Base-by-base conservation (phyloP, 495 filamentous ascomycete genomes). In the Podospora fimiseda region DNA sequence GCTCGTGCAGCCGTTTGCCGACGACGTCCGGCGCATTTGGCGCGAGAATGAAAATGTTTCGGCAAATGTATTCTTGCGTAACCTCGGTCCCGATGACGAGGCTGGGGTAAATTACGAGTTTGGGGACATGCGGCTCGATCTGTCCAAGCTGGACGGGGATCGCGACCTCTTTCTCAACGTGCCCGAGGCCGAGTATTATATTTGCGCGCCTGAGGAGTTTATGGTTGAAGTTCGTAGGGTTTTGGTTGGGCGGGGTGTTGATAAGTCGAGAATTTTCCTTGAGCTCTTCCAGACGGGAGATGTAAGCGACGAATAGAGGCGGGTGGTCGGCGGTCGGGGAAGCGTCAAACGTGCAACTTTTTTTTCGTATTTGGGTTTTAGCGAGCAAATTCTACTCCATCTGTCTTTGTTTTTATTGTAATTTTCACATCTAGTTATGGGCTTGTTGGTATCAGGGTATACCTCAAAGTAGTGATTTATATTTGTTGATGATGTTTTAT, bases 201-300 rank as follows among this genome's bases (percentile, higher is more conserved):
- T 88, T 39, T 89, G 85, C 51, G 87, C 85, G 1, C 85, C 86
- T 0, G 73, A 72, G 37, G 48, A 56, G 5, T 89, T 89, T 71
- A 90, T 88, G 86, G 63, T 69, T 3, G 77, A 78, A 18, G 70
- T 77, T 22, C 60, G 78, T 52, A 53, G 61, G 9, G 65, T 63
- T 38, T 69, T 89, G 52, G 59, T 72, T 41, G 68, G 52, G 0
- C 59, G 60, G 42, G 84, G 84, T 0, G 83, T 88, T 0, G 58
- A 56, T 3, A 63, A 61, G 39, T 76, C 75, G 9, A 75, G 79
- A 53, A 74, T 87, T 19, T 74, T 81, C 60, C 73, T 87, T 60
- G 86, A 89, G 65, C 62, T 84, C 13, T 89, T 87, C 55, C 81
- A 81, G 0, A 86, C 83, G 9, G 84, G 84, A 0, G 75, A 69